A percentile compares a stretch with the other conserved stretches of the same genome.
These are phyloP conservation scores for Lichina pygmaea DNA, from an alignment of 495 filamentous ascomycete genomes.

Conservation along the genomic window DNA sequence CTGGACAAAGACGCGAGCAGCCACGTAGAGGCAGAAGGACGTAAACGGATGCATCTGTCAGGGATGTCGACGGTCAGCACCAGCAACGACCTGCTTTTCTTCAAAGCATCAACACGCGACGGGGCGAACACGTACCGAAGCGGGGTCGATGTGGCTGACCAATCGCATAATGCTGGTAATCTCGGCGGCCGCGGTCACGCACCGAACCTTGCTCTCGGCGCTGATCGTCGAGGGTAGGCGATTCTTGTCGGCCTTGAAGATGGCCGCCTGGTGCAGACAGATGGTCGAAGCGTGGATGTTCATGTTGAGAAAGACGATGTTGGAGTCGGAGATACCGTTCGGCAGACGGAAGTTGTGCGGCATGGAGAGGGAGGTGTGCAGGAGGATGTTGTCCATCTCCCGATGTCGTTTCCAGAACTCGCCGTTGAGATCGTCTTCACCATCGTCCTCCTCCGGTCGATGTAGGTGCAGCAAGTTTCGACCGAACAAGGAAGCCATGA, in stretches of 20 bases:
- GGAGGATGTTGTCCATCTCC: conserved; percentile 64
- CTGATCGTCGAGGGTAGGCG: conserved; percentile 47
- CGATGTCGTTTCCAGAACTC: conserved; percentile 92
- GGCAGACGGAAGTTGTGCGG: conserved; percentile 69
- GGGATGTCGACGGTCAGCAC: conserved; percentile 6
- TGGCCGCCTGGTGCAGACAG: conserved; percentile 90
- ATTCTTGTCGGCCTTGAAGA: conserved; percentile 89
- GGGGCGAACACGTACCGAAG: conserved; percentile 25
- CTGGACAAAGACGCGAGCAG: conserved; percentile 84
- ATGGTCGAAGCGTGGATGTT: conserved; percentile 91
- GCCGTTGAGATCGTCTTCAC: conserved; percentile 72
- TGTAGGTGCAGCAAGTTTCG: conserved; percentile 88
- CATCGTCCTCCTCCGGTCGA: conserved; percentile 57
- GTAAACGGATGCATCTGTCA: conserved; percentile 84
- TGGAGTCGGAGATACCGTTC: conserved; percentile 44
- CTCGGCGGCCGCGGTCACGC: conserved; percentile 78
- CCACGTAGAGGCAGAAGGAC: conserved; percentile 85
- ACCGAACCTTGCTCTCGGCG: conserved; percentile 73
- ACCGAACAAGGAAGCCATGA: conserved; percentile 75
- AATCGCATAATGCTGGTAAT: conserved; percentile 94
- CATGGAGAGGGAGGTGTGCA: conserved; percentile 61
- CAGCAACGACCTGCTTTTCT: background rate
- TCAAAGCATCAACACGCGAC: background rate
- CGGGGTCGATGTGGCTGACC: conserved; percentile 72
- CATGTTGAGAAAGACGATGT: conserved; percentile 90